A percentile compares a stretch with the other conserved stretches of the same genome.
Conservation (phyloP, 257 asterid species). For the Cinchona pubescens region DNA sequence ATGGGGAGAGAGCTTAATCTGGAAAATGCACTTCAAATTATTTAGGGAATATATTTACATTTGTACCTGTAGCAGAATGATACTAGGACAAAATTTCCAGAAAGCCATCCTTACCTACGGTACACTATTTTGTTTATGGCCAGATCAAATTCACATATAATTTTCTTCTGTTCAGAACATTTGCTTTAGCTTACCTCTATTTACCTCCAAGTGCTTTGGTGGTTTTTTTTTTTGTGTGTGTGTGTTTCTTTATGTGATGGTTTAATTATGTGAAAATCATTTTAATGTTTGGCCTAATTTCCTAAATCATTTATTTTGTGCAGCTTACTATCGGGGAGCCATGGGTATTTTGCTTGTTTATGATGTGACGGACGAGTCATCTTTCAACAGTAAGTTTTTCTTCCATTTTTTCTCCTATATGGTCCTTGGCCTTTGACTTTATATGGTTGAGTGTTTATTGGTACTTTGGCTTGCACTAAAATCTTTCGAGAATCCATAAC, state of each 20-base stretch:
- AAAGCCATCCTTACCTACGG: neutral
- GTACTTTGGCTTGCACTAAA: neutral
- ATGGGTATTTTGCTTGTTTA: conserved; percentile 54
- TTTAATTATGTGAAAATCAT: neutral
- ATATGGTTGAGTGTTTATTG: neutral
- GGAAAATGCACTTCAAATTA: neutral
- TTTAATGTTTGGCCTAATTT: neutral
- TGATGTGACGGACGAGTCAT: conserved; percentile 55
- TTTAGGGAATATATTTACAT: neutral
- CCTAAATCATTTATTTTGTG: conserved; percentile 15
- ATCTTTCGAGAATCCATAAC: neutral
- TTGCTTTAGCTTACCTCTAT: neutral
- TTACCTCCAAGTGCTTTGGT: neutral
- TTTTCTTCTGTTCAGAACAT: neutral
- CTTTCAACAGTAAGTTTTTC: conserved; percentile 40
- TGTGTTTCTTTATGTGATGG: neutral
- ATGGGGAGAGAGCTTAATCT: neutral
- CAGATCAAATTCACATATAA: neutral
- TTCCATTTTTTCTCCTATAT: conserved; percentile 9
- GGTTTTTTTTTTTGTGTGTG: neutral
- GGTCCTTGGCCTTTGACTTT: neutral
- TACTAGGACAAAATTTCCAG: neutral
- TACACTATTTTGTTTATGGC: neutral
- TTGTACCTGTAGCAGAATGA: neutral
- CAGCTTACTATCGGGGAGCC: conserved; percentile 59